A percentile compares a stretch with the other conserved stretches of the same genome.
These are phyloP conservation scores for Dioscorea zingiberensis DNA, from an alignment of 106 monocot genomes.

Conservation along the genomic window DNA sequence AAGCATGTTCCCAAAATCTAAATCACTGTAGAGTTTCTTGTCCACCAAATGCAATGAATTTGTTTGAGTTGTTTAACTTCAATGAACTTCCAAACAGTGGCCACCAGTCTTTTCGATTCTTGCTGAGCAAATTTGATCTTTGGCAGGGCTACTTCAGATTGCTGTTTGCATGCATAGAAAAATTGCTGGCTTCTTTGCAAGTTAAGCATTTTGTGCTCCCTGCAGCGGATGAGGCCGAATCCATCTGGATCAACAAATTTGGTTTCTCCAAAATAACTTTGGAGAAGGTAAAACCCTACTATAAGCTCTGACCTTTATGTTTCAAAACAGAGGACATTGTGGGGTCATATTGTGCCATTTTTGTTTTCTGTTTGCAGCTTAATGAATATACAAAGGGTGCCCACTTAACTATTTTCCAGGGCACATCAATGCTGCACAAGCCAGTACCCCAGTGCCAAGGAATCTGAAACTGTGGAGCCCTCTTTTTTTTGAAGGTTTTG, in stretches of 20 bases:
- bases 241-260: conserved; percentile 89
- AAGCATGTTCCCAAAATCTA: no score
- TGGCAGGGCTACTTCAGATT: conserved; percentile 85
- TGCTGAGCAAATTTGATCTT: not conserved
- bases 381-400: conserved; percentile 30
- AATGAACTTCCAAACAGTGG: no score
- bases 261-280: conserved; percentile 65
- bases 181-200: conserved; percentile 46
- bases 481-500: no score
- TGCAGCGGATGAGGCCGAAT: conserved; percentile 80
- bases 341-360: not conserved
- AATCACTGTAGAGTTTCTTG: no score
- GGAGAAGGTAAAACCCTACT: conserved; percentile 37
- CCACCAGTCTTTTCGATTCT: no score
- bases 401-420: conserved; percentile 25
- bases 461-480: no score
- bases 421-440: conserved; percentile 48
- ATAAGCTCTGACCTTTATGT: not conserved
- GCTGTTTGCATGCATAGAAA: conserved; percentile 78
- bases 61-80: no score
- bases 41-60: no score
- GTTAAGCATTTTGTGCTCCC: conserved; percentile 91
- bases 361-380: conserved; percentile 12
- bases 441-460: conserved; percentile 12
- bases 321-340: not conserved